phyloP scores from a whole-genome alignment of 2,329 filamentous ascomycete genomes.

The Colletotrichum costaricense region DNA sequence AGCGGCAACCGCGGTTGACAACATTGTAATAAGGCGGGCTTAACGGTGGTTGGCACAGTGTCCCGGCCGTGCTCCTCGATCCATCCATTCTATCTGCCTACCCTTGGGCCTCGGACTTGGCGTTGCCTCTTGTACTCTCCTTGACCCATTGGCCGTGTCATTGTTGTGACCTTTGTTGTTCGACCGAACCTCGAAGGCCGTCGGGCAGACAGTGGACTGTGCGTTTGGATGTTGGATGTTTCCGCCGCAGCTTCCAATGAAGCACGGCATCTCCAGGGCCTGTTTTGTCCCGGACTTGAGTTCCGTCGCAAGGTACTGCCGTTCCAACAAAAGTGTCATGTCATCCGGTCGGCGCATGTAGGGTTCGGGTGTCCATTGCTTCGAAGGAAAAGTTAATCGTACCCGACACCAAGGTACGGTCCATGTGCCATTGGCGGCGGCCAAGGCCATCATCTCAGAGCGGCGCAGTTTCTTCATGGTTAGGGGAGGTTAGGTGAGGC shows the following conservation, averaged over 20 bases:
- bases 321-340: conserved; percentile 12
- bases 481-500: too few species aligned
- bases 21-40: conserved; percentile 1
- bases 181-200: not conserved
- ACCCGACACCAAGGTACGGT: conserved; percentile 4
- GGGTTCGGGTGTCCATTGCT: conserved; percentile 8
- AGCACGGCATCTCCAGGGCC: not conserved
- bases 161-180: conserved; percentile 28
- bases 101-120: conserved; percentile 30
- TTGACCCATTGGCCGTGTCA: conserved; percentile 4
- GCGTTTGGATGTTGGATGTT: not conserved
- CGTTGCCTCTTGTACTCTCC: not conserved
- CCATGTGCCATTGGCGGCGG: not conserved
- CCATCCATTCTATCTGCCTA: conserved; percentile 16
- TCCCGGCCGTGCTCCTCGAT: conserved; percentile 30
- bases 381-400: conserved; percentile 2
- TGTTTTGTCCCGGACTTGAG: not conserved
- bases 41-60: conserved; percentile 15
- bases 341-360: conserved; percentile 24
- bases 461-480: not conserved
- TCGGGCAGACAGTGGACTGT: not conserved
- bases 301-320: conserved; percentile 15
- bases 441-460: not conserved
- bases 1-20: conserved; percentile 27
- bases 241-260: not conserved